Evolutionary conservation across 257 asterid genomes (phyloP).

Genomic region (Eucommia ulmoides): DNA sequence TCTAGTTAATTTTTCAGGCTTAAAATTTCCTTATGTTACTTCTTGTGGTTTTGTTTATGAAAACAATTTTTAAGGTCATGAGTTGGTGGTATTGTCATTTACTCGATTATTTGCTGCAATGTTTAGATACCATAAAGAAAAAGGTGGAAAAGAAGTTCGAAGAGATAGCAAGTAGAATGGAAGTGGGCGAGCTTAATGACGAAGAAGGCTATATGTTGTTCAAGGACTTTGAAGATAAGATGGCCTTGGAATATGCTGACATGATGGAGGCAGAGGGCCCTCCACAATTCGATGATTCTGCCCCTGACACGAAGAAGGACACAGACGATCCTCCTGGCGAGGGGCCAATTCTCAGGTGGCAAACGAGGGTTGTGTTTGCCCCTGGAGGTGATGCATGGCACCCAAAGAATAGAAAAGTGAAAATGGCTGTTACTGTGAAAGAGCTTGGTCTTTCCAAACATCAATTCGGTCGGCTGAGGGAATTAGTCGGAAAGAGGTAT

Average conservation of each 20-base stretch:
- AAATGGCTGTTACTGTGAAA: constrained; percentile 68
- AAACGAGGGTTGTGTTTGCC: constrained; percentile 58
- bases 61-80: no score
- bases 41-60: no score
- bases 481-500: constrained; percentile 72
- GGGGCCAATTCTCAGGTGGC: constrained; percentile 91
- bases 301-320: constrained; percentile 26
- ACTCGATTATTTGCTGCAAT: no score
- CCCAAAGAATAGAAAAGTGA: constrained; percentile 77
- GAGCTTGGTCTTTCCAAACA: constrained; percentile 74
- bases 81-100: no score
- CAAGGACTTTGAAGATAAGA: constrained; percentile 80
- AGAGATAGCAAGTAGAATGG: constrained; percentile 69
- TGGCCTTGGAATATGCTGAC: constrained; percentile 62
- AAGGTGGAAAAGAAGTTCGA: constrained; percentile 64
- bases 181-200: constrained; percentile 59
- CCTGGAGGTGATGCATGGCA: constrained; percentile 99
- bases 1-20: no score
- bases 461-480: constrained; percentile 68
- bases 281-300: constrained; percentile 26
- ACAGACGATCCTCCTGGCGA: constrained; percentile 76
- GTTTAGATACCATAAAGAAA: constrained; percentile 62
- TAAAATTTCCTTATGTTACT: no score
- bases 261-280: constrained; percentile 47
- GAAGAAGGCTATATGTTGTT: constrained; percentile 76